phyloP scores from a whole-genome alignment of 2,329 filamentous ascomycete species.

The Trematosphaeria pertusa region DNA sequence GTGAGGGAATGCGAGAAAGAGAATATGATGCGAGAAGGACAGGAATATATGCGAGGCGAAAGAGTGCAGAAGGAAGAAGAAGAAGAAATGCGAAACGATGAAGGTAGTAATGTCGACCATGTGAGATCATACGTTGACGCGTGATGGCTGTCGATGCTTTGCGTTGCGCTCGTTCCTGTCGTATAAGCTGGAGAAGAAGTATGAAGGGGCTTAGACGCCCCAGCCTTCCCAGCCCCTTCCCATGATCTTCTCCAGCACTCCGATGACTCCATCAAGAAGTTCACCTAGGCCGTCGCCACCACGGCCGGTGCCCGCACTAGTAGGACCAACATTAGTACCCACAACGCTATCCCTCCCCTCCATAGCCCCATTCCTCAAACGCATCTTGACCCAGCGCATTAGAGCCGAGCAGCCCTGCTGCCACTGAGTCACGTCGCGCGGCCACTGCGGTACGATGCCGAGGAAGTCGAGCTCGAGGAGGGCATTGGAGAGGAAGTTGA shows the following conservation, averaged over 20 bases:
- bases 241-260: constrained; percentile 39
- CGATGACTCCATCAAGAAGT: constrained; percentile 35
- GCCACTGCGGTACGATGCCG: constrained; percentile 21
- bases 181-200: not conserved
- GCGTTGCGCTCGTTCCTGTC: too few species aligned
- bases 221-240: constrained; percentile 37
- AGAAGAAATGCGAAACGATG: not conserved
- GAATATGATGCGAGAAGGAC: constrained; percentile 8
- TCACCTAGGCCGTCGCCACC: constrained; percentile 36
- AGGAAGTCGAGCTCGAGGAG: constrained; percentile 24
- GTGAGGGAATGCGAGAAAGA: constrained; percentile 8
- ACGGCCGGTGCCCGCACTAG: constrained; percentile 16
- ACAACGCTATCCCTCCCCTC: constrained; percentile 23
- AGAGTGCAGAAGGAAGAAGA: not conserved
- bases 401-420: constrained; percentile 38
- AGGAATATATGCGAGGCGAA: constrained; percentile 7
- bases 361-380: constrained; percentile 26
- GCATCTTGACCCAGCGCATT: constrained; percentile 42
- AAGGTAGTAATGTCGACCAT: too few species aligned
- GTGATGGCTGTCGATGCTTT: too few species aligned
- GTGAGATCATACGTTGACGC: too few species aligned
- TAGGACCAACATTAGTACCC: constrained; percentile 10
- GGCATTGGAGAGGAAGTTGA: constrained; percentile 34
- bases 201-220: constrained; percentile 27
- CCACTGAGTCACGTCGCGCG: constrained; percentile 28